Conservation (phyloP, 2,329 filamentous ascomycete species). For the Phoma herbarum region DNA sequence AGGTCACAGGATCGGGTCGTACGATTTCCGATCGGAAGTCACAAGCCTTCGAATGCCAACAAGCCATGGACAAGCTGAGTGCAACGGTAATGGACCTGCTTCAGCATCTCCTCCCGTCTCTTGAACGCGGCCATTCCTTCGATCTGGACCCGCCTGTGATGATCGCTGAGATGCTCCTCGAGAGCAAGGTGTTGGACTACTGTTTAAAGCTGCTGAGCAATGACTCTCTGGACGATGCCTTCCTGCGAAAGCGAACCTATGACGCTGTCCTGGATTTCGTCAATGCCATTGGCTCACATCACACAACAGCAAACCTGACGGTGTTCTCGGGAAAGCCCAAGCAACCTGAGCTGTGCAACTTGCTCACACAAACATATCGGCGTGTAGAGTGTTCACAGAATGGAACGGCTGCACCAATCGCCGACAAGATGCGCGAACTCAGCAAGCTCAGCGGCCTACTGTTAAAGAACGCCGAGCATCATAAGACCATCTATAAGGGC, state of each 20-base stretch:
- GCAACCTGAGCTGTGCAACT: constrained; percentile 47
- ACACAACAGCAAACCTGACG: constrained; percentile 37
- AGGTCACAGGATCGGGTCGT: background rate
- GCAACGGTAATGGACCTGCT: constrained; percentile 30
- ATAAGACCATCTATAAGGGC: constrained; percentile 32
- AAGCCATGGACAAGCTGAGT: constrained; percentile 20
- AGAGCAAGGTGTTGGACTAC: constrained; percentile 51
- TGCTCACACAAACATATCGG: constrained; percentile 49
- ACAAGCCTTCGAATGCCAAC: background rate
- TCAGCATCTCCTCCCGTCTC: constrained; percentile 37
- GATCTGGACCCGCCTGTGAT: constrained; percentile 42
- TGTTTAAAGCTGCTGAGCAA: constrained; percentile 53
- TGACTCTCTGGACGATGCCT: constrained; percentile 53
- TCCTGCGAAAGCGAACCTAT: constrained; percentile 49
- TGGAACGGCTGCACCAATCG: constrained; percentile 36
- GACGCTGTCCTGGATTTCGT: constrained; percentile 54
- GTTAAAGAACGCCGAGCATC: constrained; percentile 28
- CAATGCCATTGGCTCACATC: constrained; percentile 44
- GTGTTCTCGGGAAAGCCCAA: constrained; percentile 48
- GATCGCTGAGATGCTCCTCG: constrained; percentile 46
- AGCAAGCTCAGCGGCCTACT: constrained; percentile 33
- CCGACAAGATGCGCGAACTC: constrained; percentile 38
- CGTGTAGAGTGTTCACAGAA: background rate
- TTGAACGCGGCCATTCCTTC: constrained; percentile 33
- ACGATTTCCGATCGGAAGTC: background rate